Percentiles rank a stretch among this genome's conserved stretches.
phyloP scores from a whole-genome alignment of 306 rosid genomes.

The Hippophae tibetana region DNA sequence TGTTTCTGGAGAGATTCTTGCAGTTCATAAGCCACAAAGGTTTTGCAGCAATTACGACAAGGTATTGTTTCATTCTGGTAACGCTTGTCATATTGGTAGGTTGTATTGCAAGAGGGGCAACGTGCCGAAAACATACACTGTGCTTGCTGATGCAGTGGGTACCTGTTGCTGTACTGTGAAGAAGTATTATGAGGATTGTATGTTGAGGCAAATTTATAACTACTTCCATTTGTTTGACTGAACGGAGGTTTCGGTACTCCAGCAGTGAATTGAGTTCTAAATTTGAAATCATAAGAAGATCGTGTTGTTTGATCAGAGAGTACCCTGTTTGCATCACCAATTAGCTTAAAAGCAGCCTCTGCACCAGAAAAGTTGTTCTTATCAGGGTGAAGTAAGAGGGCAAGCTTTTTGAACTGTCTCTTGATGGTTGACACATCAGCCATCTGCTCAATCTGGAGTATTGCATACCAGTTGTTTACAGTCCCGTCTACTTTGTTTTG shows the following conservation, averaged over 20 bases:
- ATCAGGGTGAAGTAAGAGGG: constrained; percentile 85
- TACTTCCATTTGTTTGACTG: constrained; percentile 25
- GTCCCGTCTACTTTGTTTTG: constrained; percentile 40
- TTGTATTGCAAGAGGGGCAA: constrained; percentile 46
- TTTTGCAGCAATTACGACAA: constrained; percentile 47
- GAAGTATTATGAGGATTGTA: constrained; percentile 26
- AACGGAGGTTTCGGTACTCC: constrained; percentile 27
- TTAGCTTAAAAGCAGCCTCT: constrained; percentile 85
- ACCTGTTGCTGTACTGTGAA: constrained; percentile 21
- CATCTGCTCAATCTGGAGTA: constrained; percentile 45
- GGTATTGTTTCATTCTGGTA: constrained; percentile 26
- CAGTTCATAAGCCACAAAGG: constrained; percentile 39
- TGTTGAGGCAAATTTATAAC: constrained; percentile 9
- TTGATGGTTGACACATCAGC: constrained; percentile 51
- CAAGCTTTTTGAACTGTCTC: constrained; percentile 79
- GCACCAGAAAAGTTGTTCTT: constrained; percentile 85
- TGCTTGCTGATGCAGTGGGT: constrained; percentile 24
- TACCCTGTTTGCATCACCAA: constrained; percentile 74
- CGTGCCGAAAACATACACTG: constrained; percentile 59
- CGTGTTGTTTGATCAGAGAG: constrained; percentile 56
- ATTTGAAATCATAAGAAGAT: constrained; percentile 32
- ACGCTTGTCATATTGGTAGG: constrained; percentile 44
- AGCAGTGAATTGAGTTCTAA: constrained; percentile 20
- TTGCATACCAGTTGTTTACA: constrained; percentile 77
- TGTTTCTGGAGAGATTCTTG: constrained; percentile 19